Conservation (phyloP, 2,329 filamentous ascomycete species). For the Nannizzia gypsea region DNA sequence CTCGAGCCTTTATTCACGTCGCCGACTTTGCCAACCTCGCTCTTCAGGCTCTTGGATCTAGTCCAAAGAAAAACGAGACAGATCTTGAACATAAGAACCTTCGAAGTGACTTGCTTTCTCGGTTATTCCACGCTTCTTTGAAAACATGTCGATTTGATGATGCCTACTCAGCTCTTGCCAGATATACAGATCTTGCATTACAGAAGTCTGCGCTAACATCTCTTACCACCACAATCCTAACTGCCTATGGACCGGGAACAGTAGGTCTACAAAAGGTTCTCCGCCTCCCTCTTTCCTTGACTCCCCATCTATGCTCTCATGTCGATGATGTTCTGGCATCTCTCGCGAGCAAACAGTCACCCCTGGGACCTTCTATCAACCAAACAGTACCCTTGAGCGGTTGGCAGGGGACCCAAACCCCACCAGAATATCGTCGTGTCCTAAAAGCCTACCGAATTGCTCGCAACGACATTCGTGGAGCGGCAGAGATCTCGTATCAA, state of each 20-base stretch:
- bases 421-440: slow-evolving; percentile 69
- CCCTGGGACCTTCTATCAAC: slow-evolving; percentile 30
- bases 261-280: slow-evolving; percentile 50
- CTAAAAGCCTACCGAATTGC: slow-evolving; percentile 84
- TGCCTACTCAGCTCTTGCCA: slow-evolving; percentile 66
- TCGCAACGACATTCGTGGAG: slow-evolving; percentile 74
- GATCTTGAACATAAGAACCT: slow-evolving; percentile 30
- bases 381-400: not conserved
- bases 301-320: slow-evolving; percentile 57
- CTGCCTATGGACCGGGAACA: slow-evolving; percentile 29
- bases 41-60: slow-evolving; percentile 47
- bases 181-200: slow-evolving; percentile 60
- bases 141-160: slow-evolving; percentile 68
- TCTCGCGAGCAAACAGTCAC: slow-evolving; percentile 58
- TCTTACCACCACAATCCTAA: slow-evolving; percentile 43
- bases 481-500: slow-evolving; percentile 46
- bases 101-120: slow-evolving; percentile 62
- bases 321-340: slow-evolving; percentile 68
- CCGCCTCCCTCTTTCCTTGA: slow-evolving; percentile 54
- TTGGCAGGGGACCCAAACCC: slow-evolving; percentile 21
- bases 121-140: slow-evolving; percentile 71
- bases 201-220: slow-evolving; percentile 59
- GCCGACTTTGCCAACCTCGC: slow-evolving; percentile 71
- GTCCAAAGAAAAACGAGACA: slow-evolving; percentile 22
- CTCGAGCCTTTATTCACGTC: slow-evolving; percentile 65